Conservation (phyloP, 805 yeast species). For the Yamadazyma sp. region DNA sequence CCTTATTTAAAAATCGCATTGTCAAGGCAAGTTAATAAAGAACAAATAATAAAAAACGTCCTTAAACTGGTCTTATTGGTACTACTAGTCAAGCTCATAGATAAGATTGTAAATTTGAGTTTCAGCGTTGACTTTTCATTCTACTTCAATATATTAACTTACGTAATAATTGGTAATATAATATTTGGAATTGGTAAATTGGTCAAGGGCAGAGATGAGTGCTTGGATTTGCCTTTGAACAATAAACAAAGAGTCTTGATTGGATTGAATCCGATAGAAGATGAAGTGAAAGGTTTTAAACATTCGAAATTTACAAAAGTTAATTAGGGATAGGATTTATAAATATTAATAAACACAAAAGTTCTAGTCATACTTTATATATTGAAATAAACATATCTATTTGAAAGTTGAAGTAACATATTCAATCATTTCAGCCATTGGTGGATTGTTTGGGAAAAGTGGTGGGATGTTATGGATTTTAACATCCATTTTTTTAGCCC, state of each 20-base stretch:
- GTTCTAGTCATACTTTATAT: too few species aligned
- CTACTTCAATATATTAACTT: background rate
- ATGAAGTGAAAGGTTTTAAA: slow-evolving; percentile 1
- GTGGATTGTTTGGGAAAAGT: slow-evolving; percentile 25
- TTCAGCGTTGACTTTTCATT: slow-evolving; percentile 1
- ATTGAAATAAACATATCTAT: too few species aligned
- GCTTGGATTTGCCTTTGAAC: slow-evolving; percentile 49
- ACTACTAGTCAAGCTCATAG: slow-evolving; percentile 16
- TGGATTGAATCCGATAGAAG: slow-evolving; percentile 30
- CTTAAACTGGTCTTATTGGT: slow-evolving; percentile 26
- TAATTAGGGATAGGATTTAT: too few species aligned
- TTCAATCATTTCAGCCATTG: slow-evolving; percentile 10
- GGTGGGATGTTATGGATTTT: slow-evolving; percentile 18
- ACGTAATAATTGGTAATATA: slow-evolving; percentile 5
- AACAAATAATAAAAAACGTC: slow-evolving; percentile 27
- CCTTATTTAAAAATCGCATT: slow-evolving; percentile 46
- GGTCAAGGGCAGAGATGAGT: slow-evolving; percentile 44
- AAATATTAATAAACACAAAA: too few species aligned
- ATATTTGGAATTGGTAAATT: slow-evolving; percentile 23
- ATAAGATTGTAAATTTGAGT: slow-evolving; percentile 6
- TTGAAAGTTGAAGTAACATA: slow-evolving; percentile 6
- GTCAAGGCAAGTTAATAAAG: slow-evolving; percentile 42
- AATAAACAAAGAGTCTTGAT: slow-evolving; percentile 44
- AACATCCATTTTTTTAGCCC: slow-evolving; percentile 50
- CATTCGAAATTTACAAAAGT: slow-evolving; percentile 3